These are phyloP conservation scores for Aspergillus sclerotioniger DNA, from an alignment of 495 filamentous ascomycete species.

Conservation along the genomic window DNA sequence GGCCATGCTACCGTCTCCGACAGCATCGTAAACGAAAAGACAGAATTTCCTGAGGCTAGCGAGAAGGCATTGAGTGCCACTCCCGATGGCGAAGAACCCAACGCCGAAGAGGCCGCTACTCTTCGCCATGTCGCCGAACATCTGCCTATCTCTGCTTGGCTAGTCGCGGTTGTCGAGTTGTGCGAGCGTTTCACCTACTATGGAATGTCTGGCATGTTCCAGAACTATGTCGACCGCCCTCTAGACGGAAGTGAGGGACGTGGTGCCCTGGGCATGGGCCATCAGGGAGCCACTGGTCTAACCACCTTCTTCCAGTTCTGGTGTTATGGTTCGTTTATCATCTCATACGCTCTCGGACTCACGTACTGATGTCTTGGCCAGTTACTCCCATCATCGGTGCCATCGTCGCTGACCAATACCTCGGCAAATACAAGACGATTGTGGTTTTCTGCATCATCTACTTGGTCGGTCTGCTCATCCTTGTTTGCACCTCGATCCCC, in stretches of 20 bases:
- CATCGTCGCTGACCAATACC: constrained; percentile 62
- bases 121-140: constrained; percentile 56
- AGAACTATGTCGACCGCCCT: constrained; percentile 58
- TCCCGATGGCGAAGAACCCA: constrained; percentile 52
- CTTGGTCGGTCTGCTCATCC: constrained; percentile 46
- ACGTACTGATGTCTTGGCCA: constrained; percentile 11
- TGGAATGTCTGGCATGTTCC: constrained; percentile 52
- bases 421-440: constrained; percentile 71
- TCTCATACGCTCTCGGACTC: neutral
- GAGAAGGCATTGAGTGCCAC: constrained; percentile 36
- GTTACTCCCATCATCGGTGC: constrained; percentile 58
- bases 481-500: constrained; percentile 51
- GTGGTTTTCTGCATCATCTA: constrained; percentile 52
- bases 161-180: constrained; percentile 61
- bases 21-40: constrained; percentile 27
- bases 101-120: constrained; percentile 48
- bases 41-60: constrained; percentile 23
- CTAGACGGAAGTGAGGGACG: constrained; percentile 45
- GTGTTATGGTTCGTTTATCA: constrained; percentile 44
- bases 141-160: constrained; percentile 55
- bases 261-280: constrained; percentile 56
- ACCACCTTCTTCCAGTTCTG: constrained; percentile 64
- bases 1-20: constrained; percentile 8
- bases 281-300: constrained; percentile 56
- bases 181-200: constrained; percentile 71